Conservation (phyloP, 768 basidiomycete genomes). For the Sporobolomyces roseus region DNA sequence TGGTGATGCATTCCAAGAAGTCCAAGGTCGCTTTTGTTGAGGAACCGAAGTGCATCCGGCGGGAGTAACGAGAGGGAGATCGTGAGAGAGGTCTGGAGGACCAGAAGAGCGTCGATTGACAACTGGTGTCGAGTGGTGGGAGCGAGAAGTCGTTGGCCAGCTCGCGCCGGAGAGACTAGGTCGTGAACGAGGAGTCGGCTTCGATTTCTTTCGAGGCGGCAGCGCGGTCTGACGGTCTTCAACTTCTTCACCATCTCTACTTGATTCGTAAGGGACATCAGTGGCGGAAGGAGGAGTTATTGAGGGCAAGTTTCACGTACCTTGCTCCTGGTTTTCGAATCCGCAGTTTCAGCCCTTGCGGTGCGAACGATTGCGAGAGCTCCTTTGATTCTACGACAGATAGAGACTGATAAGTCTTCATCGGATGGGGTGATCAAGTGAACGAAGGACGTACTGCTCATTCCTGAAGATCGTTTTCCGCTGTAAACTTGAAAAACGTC, state of each 20-base stretch:
- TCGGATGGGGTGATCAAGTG: too few species aligned
- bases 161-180: not conserved
- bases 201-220: slow-evolving; percentile 1
- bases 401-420: too few species aligned
- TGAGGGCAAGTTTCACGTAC: not conserved
- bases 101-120: not conserved
- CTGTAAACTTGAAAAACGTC: slow-evolving; percentile 90
- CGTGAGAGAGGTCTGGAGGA: not conserved
- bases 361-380: slow-evolving; percentile 27
- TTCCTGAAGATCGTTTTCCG: slow-evolving; percentile 93
- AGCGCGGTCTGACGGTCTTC: not conserved
- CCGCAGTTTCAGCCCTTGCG: slow-evolving; percentile 33
- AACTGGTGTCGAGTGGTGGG: too few species aligned
- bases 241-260: not conserved
- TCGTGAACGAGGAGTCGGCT: not conserved
- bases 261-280: not conserved
- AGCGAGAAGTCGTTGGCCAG: not conserved
- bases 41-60: not conserved
- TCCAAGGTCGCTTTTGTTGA: slow-evolving; percentile 11
- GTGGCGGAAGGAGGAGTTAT: not conserved
- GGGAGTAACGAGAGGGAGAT: not conserved
- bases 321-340: slow-evolving; percentile 15
- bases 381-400: slow-evolving; percentile 32
- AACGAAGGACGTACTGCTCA: slow-evolving; percentile 65
- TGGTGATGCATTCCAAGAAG: slow-evolving; percentile 2